Base-by-base conservation (phyloP, 192 early-diverging fungal genomes). In the Rhizoclosmatium sp. region DNA sequence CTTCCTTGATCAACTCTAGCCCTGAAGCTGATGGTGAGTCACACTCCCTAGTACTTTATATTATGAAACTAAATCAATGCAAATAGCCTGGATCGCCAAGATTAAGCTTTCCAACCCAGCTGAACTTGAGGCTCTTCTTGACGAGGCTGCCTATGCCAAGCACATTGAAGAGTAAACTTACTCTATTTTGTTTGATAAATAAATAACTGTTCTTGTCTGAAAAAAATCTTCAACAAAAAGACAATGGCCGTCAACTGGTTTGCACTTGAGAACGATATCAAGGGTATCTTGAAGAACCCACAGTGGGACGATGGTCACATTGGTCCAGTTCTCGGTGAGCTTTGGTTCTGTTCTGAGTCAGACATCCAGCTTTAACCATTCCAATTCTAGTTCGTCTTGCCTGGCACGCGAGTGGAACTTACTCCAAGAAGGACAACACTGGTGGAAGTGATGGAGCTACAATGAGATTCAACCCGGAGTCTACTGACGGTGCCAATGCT, bases 11-110 rank as follows among this genome's bases (percentile, higher is more conserved):
- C 84, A 97, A 97, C 89, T 78, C 81, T 14, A 80, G 81, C 61
- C 88, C 96, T 19, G 94, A 94, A 75, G 81, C 73, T 5, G 88
- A 95, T 40, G 95, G 92, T 94, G 84, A 78, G 78, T 56, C 16
- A 14, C 31, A 45, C 31, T 31, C 16, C 47, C 12, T 48, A 16
- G 40, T 76, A n/a, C 51, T 62, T 48, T 75, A 31, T 31, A 31
- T 31, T 31, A 31, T 31, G 31, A 31, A 31, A 31, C 31, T 31
- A 31, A 31, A 31, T 31, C 31, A 31, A 64, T 40, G 75, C 39
- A 39, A 61, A 44, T 59, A 95, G 94, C 93, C 69, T 98, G 97
- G 97, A 87, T 97, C 56, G 95, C 93, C 83, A 96, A 97, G 90
- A 93, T 98, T 81, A 89, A 96, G 88, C 58, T 98, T 58, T 86